Conservation (phyloP, 176 grass and related monocot species). For the Carex myosuroides region DNA sequence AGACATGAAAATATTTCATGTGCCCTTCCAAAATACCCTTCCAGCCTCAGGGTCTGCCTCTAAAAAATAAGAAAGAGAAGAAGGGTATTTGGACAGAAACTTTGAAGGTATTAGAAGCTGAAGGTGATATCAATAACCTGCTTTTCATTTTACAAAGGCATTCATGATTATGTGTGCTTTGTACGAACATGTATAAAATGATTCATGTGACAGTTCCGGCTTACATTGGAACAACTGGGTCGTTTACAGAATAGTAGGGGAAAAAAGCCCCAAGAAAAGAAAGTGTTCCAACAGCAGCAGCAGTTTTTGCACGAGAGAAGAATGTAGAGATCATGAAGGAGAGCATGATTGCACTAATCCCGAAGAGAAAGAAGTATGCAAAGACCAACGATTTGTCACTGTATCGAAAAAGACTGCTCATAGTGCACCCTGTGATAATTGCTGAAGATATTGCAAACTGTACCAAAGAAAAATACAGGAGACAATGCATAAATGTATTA, state of each 20-base stretch:
- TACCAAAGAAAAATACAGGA: constrained; percentile 14
- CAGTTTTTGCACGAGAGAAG: constrained; percentile 47
- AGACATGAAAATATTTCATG: not conserved
- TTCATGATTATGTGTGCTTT: not conserved
- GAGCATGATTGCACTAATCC: constrained; percentile 40
- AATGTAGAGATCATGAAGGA: constrained; percentile 43
- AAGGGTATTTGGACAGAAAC: not conserved
- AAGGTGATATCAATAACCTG: not conserved
- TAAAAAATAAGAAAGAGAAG: not conserved
- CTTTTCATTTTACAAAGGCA: not conserved
- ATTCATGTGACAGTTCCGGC: not conserved
- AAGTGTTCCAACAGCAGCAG: constrained; percentile 43
- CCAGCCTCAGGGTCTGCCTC: not conserved
- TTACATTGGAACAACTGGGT: constrained; percentile 39
- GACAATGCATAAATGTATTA: not conserved
- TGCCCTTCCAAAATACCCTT: not conserved
- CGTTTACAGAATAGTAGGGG: constrained; percentile 47
- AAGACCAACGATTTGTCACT: constrained; percentile 49
- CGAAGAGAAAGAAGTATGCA: constrained; percentile 36
- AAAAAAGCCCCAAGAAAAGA: constrained; percentile 43
- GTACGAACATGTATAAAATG: not conserved
- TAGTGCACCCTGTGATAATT: constrained; percentile 40
- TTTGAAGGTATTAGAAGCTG: not conserved
- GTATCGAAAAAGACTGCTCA: constrained; percentile 42
- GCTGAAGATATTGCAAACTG: constrained; percentile 56